Evolutionary conservation across 2,329 filamentous ascomycete genomes (phyloP).

Genomic region (Cryphonectria carpinicola): DNA sequence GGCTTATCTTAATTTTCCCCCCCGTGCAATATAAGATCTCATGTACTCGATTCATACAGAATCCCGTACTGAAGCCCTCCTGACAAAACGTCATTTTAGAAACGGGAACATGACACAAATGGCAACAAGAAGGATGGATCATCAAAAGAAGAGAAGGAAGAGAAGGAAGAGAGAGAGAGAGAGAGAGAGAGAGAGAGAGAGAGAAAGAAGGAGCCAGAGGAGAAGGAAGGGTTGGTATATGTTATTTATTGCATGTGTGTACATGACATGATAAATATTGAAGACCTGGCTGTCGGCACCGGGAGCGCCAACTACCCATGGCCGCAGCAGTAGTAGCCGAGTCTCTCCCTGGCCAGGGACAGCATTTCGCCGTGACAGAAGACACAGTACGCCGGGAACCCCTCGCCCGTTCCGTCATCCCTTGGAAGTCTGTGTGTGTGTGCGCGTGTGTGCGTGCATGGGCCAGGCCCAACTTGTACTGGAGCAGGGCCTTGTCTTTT

Average conservation of each 20-base stretch:
- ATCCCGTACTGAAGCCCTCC: background rate
- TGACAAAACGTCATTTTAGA: background rate
- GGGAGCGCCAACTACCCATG: background rate
- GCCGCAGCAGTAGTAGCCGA: background rate
- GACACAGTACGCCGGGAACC: background rate
- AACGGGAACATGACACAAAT: background rate
- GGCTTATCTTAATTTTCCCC: conserved; percentile 12
- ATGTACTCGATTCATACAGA: background rate
- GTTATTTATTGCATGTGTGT: background rate
- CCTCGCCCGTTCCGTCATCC: background rate
- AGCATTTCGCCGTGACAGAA: background rate
- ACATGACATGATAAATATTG: background rate
- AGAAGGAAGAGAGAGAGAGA: too few relatives aligned
- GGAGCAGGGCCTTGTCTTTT: background rate
- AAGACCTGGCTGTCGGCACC: background rate
- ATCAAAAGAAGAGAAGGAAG: background rate
- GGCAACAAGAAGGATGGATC: background rate
- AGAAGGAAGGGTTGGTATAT: background rate
- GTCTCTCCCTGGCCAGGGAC: background rate
- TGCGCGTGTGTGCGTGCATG: background rate
- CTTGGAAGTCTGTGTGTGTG: background rate
- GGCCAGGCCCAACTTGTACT: background rate
- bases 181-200: too few relatives aligned
- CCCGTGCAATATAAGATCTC: conserved; percentile 9
- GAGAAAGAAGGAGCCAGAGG: background rate